Percentiles rank a stretch among this genome's conserved stretches.
These are phyloP conservation scores for Thielaviopsis ethacetica DNA, from an alignment of 2,329 filamentous ascomycete genomes.

Conservation along the genomic window DNA sequence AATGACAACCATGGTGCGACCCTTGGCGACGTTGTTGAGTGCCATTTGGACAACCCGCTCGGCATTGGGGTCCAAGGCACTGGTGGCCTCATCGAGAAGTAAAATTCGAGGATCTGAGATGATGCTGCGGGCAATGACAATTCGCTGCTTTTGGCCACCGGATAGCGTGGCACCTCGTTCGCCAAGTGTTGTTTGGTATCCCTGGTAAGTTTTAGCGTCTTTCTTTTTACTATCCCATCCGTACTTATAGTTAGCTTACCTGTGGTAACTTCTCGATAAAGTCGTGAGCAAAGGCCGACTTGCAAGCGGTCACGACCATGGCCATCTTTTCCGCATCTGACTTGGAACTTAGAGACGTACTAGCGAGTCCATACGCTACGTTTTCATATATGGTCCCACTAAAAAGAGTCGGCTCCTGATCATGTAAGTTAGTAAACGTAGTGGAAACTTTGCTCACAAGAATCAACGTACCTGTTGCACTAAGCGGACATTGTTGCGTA, in stretches of 20 bases:
- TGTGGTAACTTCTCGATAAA: constrained; percentile 33
- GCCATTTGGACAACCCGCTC: constrained; percentile 38
- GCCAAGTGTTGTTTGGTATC: constrained; percentile 46
- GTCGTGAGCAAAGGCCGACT: constrained; percentile 34
- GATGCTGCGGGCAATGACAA: constrained; percentile 51
- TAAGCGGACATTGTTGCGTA: constrained; percentile 33
- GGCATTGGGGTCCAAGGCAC: constrained; percentile 31
- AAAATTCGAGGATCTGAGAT: constrained; percentile 46
- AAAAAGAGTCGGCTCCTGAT: constrained; percentile 36
- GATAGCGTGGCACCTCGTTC: constrained; percentile 49
- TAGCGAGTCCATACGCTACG: constrained; percentile 29
- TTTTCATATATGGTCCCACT: constrained; percentile 36
- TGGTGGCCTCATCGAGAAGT: constrained; percentile 54
- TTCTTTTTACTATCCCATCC: background rate
- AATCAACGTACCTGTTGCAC: constrained; percentile 24
- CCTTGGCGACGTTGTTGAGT: constrained; percentile 34
- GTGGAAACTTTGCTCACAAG: background rate
- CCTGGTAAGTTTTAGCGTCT: constrained; percentile 16
- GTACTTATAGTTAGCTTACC: constrained; percentile 9
- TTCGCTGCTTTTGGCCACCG: constrained; percentile 50
- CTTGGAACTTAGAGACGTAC: constrained; percentile 21
- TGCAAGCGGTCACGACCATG: constrained; percentile 31
- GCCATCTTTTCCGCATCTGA: constrained; percentile 26
- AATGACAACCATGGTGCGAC: constrained; percentile 49
- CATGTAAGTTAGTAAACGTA: background rate